These are phyloP conservation scores for Helianthus annuus DNA, from an alignment of 129 eudicot species.

Conservation along the genomic window HanXRQr2.0-SUNRISE NC_035436.2:183724455-183724954, in stretches of 20 bases:
- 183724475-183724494: conserved; percentile 64
- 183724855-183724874: conserved; percentile 56
- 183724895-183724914: conserved; percentile 73
- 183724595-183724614: conserved; percentile 54
- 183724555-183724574: conserved; percentile 45
- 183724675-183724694: conserved; percentile 63
- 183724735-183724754: conserved; percentile 65
- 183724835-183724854: conserved; percentile 32
- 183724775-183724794: conserved; percentile 53
- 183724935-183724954: conserved; percentile 55
- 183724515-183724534: conserved; percentile 34
- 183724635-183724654: conserved; percentile 76
- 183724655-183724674: conserved; percentile 53
- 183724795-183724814: conserved; percentile 84
- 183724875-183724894: conserved; percentile 42
- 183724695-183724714: conserved; percentile 61
- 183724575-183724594: conserved; percentile 41
- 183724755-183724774: conserved; percentile 44
- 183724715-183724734: conserved; percentile 47
- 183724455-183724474: conserved; percentile 43
- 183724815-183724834: conserved; percentile 45
- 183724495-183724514: conserved; percentile 28
- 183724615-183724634: conserved; percentile 71
- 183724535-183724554: conserved; percentile 51
- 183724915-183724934: conserved; percentile 52